phyloP scores from a whole-genome alignment of 176 grass and related monocot species.

The Eragrostis curvula region DNA sequence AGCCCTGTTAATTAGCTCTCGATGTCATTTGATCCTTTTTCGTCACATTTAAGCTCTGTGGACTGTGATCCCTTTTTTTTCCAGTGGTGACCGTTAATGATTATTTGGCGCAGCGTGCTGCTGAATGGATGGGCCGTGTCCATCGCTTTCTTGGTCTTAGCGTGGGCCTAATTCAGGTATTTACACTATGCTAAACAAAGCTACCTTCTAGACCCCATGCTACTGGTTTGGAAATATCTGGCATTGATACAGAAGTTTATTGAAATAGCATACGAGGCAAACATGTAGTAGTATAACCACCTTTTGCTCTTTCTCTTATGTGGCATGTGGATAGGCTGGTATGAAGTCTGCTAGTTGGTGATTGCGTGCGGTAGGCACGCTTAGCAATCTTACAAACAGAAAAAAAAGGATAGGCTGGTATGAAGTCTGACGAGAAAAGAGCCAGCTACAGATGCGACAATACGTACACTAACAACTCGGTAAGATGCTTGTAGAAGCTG shows the following conservation, averaged over 20 bases:
- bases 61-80: slow-evolving; percentile 14
- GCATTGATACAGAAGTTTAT: slow-evolving; percentile 30
- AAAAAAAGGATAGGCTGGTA: no score
- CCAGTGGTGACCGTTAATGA: slow-evolving; percentile 99
- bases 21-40: slow-evolving; percentile 1
- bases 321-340: slow-evolving; percentile 53
- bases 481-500: slow-evolving; percentile 40
- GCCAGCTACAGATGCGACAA: slow-evolving; percentile 85
- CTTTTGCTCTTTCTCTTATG: slow-evolving; percentile 33
- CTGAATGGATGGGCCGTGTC: slow-evolving; percentile 97
- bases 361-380: no score
- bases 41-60: slow-evolving; percentile 9
- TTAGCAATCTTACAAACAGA: no score
- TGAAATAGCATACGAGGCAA: slow-evolving; percentile 30
- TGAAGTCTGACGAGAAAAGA: slow-evolving; percentile 80
- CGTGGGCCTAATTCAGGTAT: slow-evolving; percentile 90
- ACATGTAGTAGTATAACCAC: slow-evolving; percentile 22
- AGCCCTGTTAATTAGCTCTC: slow-evolving; percentile 1
- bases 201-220: slow-evolving; percentile 8
- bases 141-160: slow-evolving; percentile 94
- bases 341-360: no score
- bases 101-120: slow-evolving; percentile 96
- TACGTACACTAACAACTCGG: slow-evolving; percentile 96
- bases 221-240: not conserved
- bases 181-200: not conserved